Evolutionary conservation across 176 grass and related monocot species (phyloP), one percentile per base, ranked within the genome.

Genomic region (Phragmites australis): DNA sequence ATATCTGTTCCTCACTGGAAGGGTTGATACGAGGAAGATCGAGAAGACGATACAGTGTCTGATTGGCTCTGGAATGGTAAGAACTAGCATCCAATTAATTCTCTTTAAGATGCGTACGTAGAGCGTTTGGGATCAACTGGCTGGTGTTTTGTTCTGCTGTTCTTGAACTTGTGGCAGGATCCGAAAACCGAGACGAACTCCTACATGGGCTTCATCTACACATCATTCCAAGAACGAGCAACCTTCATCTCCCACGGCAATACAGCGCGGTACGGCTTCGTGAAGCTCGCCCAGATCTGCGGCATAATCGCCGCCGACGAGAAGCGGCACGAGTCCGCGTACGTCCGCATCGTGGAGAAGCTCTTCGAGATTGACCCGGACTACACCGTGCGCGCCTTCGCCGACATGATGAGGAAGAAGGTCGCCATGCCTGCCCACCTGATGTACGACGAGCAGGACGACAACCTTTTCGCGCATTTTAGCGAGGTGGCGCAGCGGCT

Each of bases 171-270:
- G 4, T 6, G 8, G 34, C 13, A 82, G 85, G 87, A 89, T 12
- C 87, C 81, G 1, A 60, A 30, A 65, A 84, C 82, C 2, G 81
- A 84, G 76, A 49, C 56, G 25, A 84, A 84, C 39, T 81, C 81
- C 1, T 84, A 84, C 77, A 7, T 39, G 32, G 81, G 70, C 3
- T 89, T 80, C 82, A 68, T 89, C 58, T 88, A 88, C 79, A 88
- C 79, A 3, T 82, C 86, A 10, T 83, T 88, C 74, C 80, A 88
- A 40, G 76, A 89, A 62, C 76, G 87, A 4, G 75, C 81, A 10
- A 84, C 87, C 18, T 80, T 54, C 87, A 69, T 88, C 32, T 84
- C 87, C 1, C 87, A 88, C 62, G 75, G 68, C 60, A 88, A 88
- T 51, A 89, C 81, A 10, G 76, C 80, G 21, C 57, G 86, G 8